Evolutionary conservation across 805 yeast species (phyloP), one percentile per base, ranked within the genome.

Genomic region (Lachancea waltii): DNA sequence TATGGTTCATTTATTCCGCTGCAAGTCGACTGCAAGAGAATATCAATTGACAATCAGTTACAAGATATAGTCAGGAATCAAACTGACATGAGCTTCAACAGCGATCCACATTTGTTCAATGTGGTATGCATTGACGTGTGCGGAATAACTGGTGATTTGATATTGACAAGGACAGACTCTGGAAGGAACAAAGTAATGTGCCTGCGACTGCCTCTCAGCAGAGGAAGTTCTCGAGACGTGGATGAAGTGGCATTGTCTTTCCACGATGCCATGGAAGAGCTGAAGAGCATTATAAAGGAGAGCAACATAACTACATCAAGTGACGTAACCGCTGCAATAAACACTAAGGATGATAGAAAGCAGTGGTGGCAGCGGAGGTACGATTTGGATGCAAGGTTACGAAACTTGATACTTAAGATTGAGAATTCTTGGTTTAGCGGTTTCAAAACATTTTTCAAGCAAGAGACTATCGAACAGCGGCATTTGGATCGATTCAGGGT

Each of bases 321-420:
- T 1, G 74, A 70, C 23, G 67, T 73, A 1, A 78, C 86, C 0
- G 64, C 74, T 0, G 53, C 50, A 1, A 73, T 83, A 2, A 64
- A 54, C 3, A 69, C 85, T 0, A 68, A 71, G 31, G 80, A 77
- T 29, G 81, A 79, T 21, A 67, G 86, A 35, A 70, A 69, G 32
- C 46, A 63, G 6, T 90, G 97, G 96, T 92, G 97, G 95, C 68
- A 69, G 28, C 63, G 64, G 20, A 64, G 97, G 34, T 75, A 73
- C 39, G 60, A 58, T 0, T 62, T 87, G 13, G 96, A 90, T 56
- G 55, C 64, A 7, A 58, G 70, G 33, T 52, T 90, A 36, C 56
- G 69, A 27, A 58, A 56, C 1, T 57, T 87, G n/a, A 54, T 90
- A n/a, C 49, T 55, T 1, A 64, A 65, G 22, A 70, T 85, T 7